Evolutionary conservation across 192 early-diverging fungal species (phyloP).

Genomic region (Diversispora eburnea): DNA sequence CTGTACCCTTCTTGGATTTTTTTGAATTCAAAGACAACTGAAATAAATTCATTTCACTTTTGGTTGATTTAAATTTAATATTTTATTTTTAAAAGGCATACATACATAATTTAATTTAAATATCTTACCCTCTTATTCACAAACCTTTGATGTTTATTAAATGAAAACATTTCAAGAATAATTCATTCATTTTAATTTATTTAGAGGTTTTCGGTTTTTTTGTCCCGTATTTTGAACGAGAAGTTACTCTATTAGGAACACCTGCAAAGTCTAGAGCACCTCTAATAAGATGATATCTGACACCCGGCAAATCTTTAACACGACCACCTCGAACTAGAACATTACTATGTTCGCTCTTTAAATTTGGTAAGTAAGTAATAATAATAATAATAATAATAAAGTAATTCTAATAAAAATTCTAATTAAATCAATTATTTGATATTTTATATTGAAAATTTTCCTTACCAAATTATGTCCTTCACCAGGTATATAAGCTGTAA

Average conservation of each 20-base stretch:
- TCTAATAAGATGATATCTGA: slow-evolving; percentile 89
- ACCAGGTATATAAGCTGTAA: slow-evolving; percentile 96
- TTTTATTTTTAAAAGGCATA: too few relatives aligned
- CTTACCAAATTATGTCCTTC: slow-evolving; percentile 91
- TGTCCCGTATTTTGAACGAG: slow-evolving; percentile 91
- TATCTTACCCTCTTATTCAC: too few relatives aligned
- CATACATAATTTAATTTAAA: too few relatives aligned
- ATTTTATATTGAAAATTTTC: background rate
- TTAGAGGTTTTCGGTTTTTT: slow-evolving; percentile 62
- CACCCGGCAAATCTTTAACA: slow-evolving; percentile 96
- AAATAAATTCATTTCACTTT: too few relatives aligned
- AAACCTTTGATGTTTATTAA: too few relatives aligned
- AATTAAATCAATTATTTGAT: background rate
- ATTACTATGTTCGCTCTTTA: slow-evolving; percentile 84
- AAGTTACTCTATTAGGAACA: slow-evolving; percentile 75
- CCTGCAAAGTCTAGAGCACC: slow-evolving; percentile 94
- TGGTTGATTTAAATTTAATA: too few relatives aligned
- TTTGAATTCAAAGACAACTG: too few relatives aligned
- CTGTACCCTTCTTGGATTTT: too few relatives aligned
- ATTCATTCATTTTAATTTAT: background rate
- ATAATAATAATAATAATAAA: background rate
- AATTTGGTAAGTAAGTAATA: background rate
- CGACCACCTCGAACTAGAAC: slow-evolving; percentile 93
- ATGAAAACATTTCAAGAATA: too few relatives aligned
- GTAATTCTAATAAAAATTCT: slow-evolving; percentile 2